Conservation (phyloP, 2,329 filamentous ascomycete genomes). For the Nemania diffusa region DNA sequence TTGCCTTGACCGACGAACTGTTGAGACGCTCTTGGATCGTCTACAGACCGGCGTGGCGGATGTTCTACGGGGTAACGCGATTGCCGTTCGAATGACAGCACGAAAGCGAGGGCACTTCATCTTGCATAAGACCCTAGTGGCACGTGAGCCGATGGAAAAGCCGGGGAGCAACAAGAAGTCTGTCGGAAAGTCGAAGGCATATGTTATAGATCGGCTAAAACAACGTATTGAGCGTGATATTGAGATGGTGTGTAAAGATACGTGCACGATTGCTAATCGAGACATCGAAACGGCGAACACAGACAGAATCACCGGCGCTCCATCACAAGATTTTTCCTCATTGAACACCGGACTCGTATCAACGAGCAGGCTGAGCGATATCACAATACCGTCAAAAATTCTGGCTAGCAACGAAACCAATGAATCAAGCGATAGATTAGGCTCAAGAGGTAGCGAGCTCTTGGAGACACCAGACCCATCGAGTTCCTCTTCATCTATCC, state of each 20-base stretch:
- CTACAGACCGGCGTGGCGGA: constrained; percentile 62
- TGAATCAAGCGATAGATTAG: constrained; percentile 14
- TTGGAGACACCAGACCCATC: constrained; percentile 29
- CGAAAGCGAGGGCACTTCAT: constrained; percentile 65
- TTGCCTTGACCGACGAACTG: constrained; percentile 57
- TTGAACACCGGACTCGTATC: constrained; percentile 17
- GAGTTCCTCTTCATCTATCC: constrained; percentile 29
- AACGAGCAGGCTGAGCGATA: constrained; percentile 21
- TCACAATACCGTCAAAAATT: constrained; percentile 8
- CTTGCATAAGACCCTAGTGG: constrained; percentile 60
- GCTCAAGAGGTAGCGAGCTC: constrained; percentile 17
- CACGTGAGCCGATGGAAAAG: constrained; percentile 51
- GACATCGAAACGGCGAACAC: constrained; percentile 34
- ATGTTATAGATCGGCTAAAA: constrained; percentile 56
- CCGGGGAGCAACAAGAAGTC: constrained; percentile 49
- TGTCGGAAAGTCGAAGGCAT: constrained; percentile 52
- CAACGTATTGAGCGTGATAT: constrained; percentile 60
- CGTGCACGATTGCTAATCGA: constrained; percentile 56
- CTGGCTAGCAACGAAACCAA: constrained; percentile 1
- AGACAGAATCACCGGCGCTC: constrained; percentile 12
- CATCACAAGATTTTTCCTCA: constrained; percentile 16
- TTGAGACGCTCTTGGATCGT: constrained; percentile 62
- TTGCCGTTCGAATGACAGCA: constrained; percentile 59
- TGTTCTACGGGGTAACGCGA: constrained; percentile 59
- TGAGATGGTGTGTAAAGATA: constrained; percentile 62